Conservation (phyloP, 371 early-diverging fungal genomes). For the Actinomucor elegans region DNA sequence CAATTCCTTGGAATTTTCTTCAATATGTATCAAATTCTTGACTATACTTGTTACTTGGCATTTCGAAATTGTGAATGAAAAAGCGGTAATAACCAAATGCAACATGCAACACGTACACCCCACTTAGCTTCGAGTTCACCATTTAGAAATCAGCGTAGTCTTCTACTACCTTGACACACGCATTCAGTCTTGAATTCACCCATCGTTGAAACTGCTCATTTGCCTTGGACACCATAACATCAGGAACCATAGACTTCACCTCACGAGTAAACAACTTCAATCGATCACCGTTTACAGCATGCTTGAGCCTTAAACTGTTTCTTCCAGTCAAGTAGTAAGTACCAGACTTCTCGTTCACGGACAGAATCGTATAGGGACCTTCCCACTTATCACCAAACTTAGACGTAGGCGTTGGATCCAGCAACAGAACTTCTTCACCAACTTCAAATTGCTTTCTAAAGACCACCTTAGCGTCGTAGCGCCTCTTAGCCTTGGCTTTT, state of each 20-base stretch:
- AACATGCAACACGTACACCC: too few species aligned
- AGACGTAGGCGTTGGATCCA: background rate
- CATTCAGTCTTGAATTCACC: too few species aligned
- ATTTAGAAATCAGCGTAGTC: too few species aligned
- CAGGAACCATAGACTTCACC: slow-evolving; percentile 12
- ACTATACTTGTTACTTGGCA: too few species aligned
- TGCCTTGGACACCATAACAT: background rate
- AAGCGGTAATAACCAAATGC: too few species aligned
- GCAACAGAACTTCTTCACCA: slow-evolving; percentile 18
- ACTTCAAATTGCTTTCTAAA: background rate
- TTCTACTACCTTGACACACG: too few species aligned
- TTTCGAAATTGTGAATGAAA: too few species aligned
- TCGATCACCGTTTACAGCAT: slow-evolving; percentile 19
- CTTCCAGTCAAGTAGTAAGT: slow-evolving; percentile 12
- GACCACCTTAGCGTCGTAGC: slow-evolving; percentile 6
- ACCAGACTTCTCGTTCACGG: slow-evolving; percentile 5
- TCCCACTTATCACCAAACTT: slow-evolving; percentile 21
- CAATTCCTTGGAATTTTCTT: too few species aligned
- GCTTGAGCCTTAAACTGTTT: background rate
- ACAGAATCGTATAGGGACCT: slow-evolving; percentile 10
- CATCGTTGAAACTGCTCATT: slow-evolving; percentile 14
- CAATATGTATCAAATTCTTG: too few species aligned
- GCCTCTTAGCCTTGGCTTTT: background rate
- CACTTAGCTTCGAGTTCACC: too few species aligned
- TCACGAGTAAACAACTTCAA: slow-evolving; percentile 1